A percentile compares a stretch with the other conserved stretches of the same genome.
Evolutionary conservation across 2,329 filamentous ascomycete species (phyloP).

Genomic region (Pyrenophora teres): DNA sequence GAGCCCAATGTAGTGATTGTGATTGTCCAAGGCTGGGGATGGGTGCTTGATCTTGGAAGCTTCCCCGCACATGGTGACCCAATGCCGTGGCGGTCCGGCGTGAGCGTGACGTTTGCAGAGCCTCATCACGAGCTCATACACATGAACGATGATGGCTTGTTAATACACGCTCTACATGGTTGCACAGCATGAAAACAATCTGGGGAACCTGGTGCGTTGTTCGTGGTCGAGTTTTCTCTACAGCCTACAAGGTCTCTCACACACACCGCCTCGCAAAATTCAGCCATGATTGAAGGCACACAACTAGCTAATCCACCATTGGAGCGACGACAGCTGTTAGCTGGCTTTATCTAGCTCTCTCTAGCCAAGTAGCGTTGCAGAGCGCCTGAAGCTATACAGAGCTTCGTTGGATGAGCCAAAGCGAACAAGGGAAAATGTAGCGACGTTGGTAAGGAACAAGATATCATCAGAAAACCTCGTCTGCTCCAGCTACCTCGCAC

Average conservation of each 20-base stretch:
- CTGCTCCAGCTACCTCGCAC: slow-evolving; percentile 69
- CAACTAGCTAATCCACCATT: no score
- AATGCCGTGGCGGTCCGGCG: slow-evolving; percentile 6
- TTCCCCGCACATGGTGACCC: slow-evolving; percentile 10
- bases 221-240: no score
- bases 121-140: background rate
- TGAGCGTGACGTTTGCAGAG: slow-evolving; percentile 7
- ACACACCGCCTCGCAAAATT: no score
- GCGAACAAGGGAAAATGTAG: slow-evolving; percentile 53
- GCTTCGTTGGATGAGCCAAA: background rate
- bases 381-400: background rate
- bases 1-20: background rate
- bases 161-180: background rate
- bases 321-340: no score
- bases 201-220: no score
- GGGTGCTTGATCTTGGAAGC: background rate
- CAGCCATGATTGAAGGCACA: no score
- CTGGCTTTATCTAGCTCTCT: no score
- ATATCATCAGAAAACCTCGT: slow-evolving; percentile 63
- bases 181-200: no score
- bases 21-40: background rate
- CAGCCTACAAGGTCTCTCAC: no score
- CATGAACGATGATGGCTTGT: background rate
- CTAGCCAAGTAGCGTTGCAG: no score
- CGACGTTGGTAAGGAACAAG: slow-evolving; percentile 70